Base-by-base conservation (phyloP, 1,284 basidiomycete species). In the Ganoderma boninense region DNA sequence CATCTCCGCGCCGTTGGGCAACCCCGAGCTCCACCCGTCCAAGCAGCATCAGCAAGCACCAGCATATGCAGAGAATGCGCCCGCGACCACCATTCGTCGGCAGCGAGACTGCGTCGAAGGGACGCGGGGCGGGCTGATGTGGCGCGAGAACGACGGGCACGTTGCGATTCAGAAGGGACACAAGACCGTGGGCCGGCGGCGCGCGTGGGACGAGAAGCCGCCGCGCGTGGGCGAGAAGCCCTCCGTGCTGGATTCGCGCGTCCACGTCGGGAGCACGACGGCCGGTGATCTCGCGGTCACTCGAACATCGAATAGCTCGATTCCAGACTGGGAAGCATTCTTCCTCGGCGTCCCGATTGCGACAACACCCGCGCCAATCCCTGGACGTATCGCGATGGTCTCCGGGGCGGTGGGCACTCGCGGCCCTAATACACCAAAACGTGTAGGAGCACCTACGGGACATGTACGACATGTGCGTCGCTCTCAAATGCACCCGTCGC, bases 201-300 rank as follows among this genome's bases (percentile, higher is more conserved):
- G 29, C 52, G 52, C 23, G 40, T 49, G 46, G 20, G 38, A 43
- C 67, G 65, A 66, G 65, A 68, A 59, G 62, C 52, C 38, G 46
- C 18, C 26, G 18, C 54, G 52, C n/a, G 18, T 29, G 61, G 52
- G 11, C 40, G 61, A 57, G 62, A 67, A 62, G 57, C 29, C 26
- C n/a, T 26, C 32, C 57, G 7, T 52, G 43, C 46, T 54, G n/a
- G 66, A 60, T 60, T 38, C 57, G 57, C 38, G 38, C 57, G 35
- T 26, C 11, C 23, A 13, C 26, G n/a, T 60, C 57, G 66, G 66
- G 35, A 42, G 42, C 35, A 62, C 49, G 52, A 44, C 42, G 16
- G 40, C 61, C 62, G 66, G 62, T 59, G n/a, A 59, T 64, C 63
- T 67, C 49, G 49, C 26, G 66, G 16, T 61, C n/a, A 40, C 20